Conservation (phyloP, 345 rosid species). For the Aurinia saxatilis region DNA sequence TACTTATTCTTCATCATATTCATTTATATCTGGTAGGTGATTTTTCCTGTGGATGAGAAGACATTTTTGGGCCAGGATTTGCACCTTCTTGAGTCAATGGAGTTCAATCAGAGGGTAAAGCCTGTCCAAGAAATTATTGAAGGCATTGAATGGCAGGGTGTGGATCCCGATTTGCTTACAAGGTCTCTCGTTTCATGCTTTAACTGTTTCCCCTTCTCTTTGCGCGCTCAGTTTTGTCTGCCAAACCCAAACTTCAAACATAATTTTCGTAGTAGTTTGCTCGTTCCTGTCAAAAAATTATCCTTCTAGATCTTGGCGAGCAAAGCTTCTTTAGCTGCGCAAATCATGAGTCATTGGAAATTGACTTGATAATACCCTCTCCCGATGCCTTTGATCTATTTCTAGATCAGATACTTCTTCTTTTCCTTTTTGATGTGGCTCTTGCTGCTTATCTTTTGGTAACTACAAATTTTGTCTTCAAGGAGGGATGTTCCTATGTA, state of each 20-base stretch:
- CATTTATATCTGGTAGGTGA: constrained; percentile 41
- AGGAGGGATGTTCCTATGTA: neutral
- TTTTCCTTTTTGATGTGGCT: constrained; percentile 3
- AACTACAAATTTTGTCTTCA: neutral
- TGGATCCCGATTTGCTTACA: constrained; percentile 82
- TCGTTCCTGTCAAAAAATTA: neutral
- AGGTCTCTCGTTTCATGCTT: constrained; percentile 45
- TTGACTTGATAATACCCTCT: neutral
- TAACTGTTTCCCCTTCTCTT: neutral
- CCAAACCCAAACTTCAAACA: neutral
- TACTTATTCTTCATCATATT: constrained; percentile 1
- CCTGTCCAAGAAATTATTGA: constrained; percentile 73
- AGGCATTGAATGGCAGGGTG: constrained; percentile 68
- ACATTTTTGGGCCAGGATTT: constrained; percentile 79
- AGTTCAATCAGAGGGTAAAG: constrained; percentile 73
- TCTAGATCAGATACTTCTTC: neutral
- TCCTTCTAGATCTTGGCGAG: constrained; percentile 6
- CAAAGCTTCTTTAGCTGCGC: constrained; percentile 13
- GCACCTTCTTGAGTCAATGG: constrained; percentile 79
- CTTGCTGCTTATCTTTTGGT: constrained; percentile 4
- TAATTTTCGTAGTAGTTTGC: neutral
- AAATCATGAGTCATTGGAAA: neutral
- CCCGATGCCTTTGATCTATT: neutral
- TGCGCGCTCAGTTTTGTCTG: neutral
- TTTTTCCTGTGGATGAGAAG: constrained; percentile 46